A percentile compares a stretch with the other conserved stretches of the same genome.
Evolutionary conservation across 306 rosid species (phyloP).

Genomic region (Benincasa hispida): DNA sequence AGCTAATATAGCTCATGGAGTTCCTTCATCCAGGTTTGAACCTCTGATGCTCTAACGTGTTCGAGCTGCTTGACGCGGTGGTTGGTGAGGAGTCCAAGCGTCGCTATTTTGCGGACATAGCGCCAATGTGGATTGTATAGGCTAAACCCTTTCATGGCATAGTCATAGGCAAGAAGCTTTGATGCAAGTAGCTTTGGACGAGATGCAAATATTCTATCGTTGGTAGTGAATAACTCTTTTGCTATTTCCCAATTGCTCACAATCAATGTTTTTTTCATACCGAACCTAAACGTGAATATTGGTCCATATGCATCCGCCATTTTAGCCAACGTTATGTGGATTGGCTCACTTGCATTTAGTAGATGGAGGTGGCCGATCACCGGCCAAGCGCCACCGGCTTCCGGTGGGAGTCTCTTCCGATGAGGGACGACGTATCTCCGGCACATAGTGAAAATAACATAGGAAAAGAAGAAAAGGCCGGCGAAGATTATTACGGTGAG

Average conservation of each 20-base stretch:
- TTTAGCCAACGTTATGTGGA: not conserved
- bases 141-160: slow-evolving; percentile 14
- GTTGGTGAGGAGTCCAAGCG: slow-evolving; percentile 11
- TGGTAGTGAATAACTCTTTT: slow-evolving; percentile 39
- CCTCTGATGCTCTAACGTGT: slow-evolving; percentile 4
- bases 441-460: not conserved
- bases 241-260: slow-evolving; percentile 35
- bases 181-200: slow-evolving; percentile 12
- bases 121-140: slow-evolving; percentile 20
- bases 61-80: slow-evolving; percentile 3
- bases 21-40: not conserved
- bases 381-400: slow-evolving; percentile 11
- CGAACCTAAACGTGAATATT: slow-evolving; percentile 22
- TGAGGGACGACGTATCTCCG: not conserved
- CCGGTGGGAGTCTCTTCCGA: not conserved
- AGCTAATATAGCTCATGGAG: not conserved
- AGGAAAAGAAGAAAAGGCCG: not conserved
- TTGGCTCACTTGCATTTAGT: not conserved
- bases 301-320: not conserved
- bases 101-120: slow-evolving; percentile 14
- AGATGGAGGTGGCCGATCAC: slow-evolving; percentile 22
- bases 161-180: slow-evolving; percentile 7
- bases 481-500: not conserved
- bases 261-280: slow-evolving; percentile 17
- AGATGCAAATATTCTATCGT: slow-evolving; percentile 15